Conservation (phyloP, 2,329 filamentous ascomycete species). For the Xylaria sp. region DNA sequence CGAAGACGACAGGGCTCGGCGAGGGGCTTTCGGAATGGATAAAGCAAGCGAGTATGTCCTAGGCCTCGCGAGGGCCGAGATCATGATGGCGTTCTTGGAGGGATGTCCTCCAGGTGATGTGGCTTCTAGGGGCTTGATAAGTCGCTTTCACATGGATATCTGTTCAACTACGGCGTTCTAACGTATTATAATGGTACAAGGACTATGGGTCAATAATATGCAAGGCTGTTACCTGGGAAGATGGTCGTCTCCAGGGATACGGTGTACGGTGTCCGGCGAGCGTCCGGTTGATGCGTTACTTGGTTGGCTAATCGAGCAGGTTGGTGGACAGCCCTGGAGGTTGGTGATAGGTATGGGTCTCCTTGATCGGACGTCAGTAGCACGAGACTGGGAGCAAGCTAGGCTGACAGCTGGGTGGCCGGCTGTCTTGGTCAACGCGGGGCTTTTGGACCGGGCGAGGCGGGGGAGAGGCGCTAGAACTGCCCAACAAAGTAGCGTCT, state of each 20-base stretch:
- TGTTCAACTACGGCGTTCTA: neutral
- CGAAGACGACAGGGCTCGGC: slow-evolving; percentile 37
- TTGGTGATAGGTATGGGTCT: slow-evolving; percentile 4
- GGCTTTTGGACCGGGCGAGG: slow-evolving; percentile 6
- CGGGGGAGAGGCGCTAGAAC: slow-evolving; percentile 4
- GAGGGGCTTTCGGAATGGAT: slow-evolving; percentile 14
- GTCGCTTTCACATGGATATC: slow-evolving; percentile 10
- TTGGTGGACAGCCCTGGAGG: slow-evolving; percentile 2
- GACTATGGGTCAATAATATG: neutral
- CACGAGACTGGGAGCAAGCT: neutral
- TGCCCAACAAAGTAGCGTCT: slow-evolving; percentile 6
- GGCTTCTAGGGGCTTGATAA: slow-evolving; percentile 13
- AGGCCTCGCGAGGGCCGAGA: slow-evolving; percentile 27
- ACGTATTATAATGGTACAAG: neutral
- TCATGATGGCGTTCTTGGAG: slow-evolving; percentile 25
- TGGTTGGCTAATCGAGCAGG: neutral
- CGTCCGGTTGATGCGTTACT: slow-evolving; percentile 1
- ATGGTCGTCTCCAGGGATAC: neutral
- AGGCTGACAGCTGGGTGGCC: neutral
- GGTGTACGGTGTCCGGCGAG: neutral
- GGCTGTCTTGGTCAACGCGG: slow-evolving; percentile 13
- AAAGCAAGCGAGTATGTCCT: slow-evolving; percentile 19
- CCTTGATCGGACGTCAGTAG: slow-evolving; percentile 20
- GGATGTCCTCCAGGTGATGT: slow-evolving; percentile 7
- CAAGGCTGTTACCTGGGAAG: neutral